Conservation (phyloP, 2,329 filamentous ascomycete genomes). For the Fusarium camptoceras region DNA sequence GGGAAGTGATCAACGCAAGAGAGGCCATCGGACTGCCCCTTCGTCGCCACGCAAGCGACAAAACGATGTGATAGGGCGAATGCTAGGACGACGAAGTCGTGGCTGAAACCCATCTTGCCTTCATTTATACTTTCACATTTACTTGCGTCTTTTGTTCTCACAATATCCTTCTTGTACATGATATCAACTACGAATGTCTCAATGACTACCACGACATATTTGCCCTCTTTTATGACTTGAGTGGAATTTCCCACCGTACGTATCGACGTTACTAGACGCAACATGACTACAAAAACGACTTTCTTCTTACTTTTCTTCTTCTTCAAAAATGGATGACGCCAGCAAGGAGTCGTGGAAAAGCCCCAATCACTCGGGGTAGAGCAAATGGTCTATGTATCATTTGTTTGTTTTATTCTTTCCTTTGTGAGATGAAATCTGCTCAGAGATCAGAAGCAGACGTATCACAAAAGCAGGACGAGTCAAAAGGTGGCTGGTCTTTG, state of each 20-base stretch:
- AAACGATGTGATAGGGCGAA: conserved; percentile 54
- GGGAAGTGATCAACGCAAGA: conserved; percentile 47
- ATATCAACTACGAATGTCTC: conserved; percentile 43
- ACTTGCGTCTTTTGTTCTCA: background rate
- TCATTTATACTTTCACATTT: background rate
- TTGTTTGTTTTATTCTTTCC: conserved; percentile 23
- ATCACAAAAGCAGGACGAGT: conserved; percentile 12
- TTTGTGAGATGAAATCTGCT: conserved; percentile 15
- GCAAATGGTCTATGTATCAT: conserved; percentile 15
- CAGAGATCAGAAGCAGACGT: background rate
- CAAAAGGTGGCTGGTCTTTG: conserved; percentile 18
- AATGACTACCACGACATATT: conserved; percentile 27
- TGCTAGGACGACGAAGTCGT: conserved; percentile 52
- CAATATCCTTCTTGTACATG: conserved; percentile 20
- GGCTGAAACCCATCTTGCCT: conserved; percentile 20
- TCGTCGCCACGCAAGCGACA: conserved; percentile 47
- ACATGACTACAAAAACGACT: conserved; percentile 25
- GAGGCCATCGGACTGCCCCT: conserved; percentile 40
- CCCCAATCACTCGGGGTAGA: conserved; percentile 1
- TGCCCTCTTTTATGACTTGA: conserved; percentile 16
- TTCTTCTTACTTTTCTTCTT: background rate
- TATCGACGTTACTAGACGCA: conserved; percentile 31
- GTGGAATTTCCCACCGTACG: conserved; percentile 15
- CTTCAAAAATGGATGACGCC: conserved; percentile 1
- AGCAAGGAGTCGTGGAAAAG: conserved; percentile 35